A percentile compares a stretch with the other conserved stretches of the same genome.
These are phyloP conservation scores for Astrocystis sublimbata DNA, from an alignment of 495 filamentous ascomycete genomes.

Conservation along the genomic window DNA sequence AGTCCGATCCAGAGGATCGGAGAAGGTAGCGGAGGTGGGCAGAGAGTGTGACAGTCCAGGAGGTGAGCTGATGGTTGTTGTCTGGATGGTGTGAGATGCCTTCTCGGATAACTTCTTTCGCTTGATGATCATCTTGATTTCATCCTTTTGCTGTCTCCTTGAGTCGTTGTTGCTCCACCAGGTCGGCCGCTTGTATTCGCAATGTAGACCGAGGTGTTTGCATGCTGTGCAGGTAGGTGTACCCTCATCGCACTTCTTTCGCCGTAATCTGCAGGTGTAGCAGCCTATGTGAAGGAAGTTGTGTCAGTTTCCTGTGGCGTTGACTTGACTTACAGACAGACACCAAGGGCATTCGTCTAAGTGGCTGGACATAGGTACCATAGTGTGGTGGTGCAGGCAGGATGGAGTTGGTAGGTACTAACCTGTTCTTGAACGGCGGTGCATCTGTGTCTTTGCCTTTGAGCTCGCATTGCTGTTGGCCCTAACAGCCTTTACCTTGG, in stretches of 20 bases:
- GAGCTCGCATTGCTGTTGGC: conserved; percentile 52
- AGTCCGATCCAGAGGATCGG: conserved; percentile 68
- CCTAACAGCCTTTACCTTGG: conserved; percentile 57
- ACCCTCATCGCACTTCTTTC: conserved; percentile 98
- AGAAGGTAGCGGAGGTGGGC: conserved; percentile 77
- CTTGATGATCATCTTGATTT: conserved; percentile 96
- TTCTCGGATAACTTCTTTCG: conserved; percentile 92
- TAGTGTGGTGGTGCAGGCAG: conserved; percentile 18
- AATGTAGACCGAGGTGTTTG: conserved; percentile 79
- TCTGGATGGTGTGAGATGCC: conserved; percentile 58
- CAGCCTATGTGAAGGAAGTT: conserved; percentile 62
- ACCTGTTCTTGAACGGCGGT: conserved; percentile 93
- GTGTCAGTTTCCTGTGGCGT: conserved; percentile 26
- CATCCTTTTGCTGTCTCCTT: conserved; percentile 83
- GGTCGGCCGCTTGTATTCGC: conserved; percentile 93
- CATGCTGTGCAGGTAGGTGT: conserved; percentile 85
- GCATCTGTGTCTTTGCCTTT: conserved; percentile 75
- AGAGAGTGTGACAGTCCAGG: conserved; percentile 80
- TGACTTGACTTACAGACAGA: conserved; percentile 24
- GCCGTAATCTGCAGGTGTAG: conserved; percentile 91
- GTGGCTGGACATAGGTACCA: conserved; percentile 23
- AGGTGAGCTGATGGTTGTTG: conserved; percentile 60
- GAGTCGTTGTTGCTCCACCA: conserved; percentile 96
- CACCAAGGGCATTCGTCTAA: conserved; percentile 22
- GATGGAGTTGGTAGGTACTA: conserved; percentile 37